phyloP scores from a whole-genome alignment of 257 asterid species.

The Petunia secreta region DNA sequence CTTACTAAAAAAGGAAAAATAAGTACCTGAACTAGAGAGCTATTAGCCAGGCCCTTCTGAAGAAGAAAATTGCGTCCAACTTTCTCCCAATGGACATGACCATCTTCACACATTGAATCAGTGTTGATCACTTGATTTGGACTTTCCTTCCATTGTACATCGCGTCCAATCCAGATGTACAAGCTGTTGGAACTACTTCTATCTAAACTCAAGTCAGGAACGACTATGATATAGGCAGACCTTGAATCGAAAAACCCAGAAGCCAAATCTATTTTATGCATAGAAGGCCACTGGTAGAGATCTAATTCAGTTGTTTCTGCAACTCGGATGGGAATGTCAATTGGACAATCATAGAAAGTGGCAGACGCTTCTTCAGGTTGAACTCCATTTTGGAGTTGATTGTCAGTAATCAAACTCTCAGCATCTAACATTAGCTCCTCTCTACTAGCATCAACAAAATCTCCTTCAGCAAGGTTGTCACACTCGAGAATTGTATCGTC shows the following conservation, averaged over 20 bases:
- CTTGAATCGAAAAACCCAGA: constrained; percentile 44
- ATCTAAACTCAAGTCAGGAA: constrained; percentile 32
- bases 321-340: constrained; percentile 28
- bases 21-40: constrained; percentile 47
- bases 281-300: constrained; percentile 56
- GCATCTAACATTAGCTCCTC: constrained; percentile 47
- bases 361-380: constrained; percentile 39
- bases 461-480: constrained; percentile 29
- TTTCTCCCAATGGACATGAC: constrained; percentile 38
- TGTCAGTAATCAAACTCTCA: constrained; percentile 31
- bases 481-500: constrained; percentile 44
- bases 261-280: constrained; percentile 39
- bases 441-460: constrained; percentile 36
- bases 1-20: not conserved
- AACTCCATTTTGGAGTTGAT: constrained; percentile 37
- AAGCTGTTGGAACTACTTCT: constrained; percentile 35
- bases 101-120: constrained; percentile 35
- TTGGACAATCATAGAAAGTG: constrained; percentile 25
- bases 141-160: constrained; percentile 38
- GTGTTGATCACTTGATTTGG: constrained; percentile 36
- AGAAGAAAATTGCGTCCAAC: constrained; percentile 43
- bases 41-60: constrained; percentile 50
- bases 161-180: constrained; percentile 53
- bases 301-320: constrained; percentile 37
- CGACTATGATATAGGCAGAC: constrained; percentile 43